phyloP scores from a whole-genome alignment of 2,329 filamentous ascomycete species.

The Hymenoscyphus scutula region DNA sequence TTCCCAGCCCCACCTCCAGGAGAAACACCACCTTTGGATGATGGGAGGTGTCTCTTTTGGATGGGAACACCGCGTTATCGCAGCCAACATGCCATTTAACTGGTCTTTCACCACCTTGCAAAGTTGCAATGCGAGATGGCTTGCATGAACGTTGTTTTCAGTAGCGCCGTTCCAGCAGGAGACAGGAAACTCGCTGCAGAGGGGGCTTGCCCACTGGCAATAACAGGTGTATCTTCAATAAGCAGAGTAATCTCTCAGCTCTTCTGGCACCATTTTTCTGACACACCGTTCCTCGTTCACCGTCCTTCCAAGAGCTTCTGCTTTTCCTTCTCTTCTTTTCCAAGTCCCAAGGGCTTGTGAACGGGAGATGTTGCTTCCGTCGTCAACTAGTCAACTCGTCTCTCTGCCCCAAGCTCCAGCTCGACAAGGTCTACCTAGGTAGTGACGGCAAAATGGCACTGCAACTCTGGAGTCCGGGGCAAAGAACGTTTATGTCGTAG shows the following conservation, averaged over 20 bases:
- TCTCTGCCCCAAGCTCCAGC: not conserved
- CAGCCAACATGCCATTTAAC: slow-evolving; percentile 6
- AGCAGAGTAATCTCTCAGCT: not conserved
- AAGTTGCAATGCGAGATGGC: slow-evolving; percentile 4
- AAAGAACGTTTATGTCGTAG: not conserved
- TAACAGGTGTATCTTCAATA: not conserved
- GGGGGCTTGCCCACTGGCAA: not conserved
- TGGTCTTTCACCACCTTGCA: not conserved
- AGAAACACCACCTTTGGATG: not conserved
- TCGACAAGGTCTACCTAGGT: slow-evolving; percentile 10
- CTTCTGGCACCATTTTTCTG: not conserved
- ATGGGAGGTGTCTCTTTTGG: not conserved
- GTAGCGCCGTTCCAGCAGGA: not conserved
- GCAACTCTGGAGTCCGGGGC: slow-evolving; percentile 2
- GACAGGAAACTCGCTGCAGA: not conserved
- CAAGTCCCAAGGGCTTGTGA: not conserved
- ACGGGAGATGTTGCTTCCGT: slow-evolving; percentile 13
- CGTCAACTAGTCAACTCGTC: not conserved
- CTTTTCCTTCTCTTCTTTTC: not conserved
- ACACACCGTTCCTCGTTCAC: not conserved
- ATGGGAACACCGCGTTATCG: slow-evolving; percentile 13
- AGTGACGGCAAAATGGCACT: slow-evolving; percentile 14
- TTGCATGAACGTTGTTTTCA: slow-evolving; percentile 5
- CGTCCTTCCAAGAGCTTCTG: not conserved
- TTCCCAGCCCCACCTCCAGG: not conserved